Base-by-base conservation (phyloP, 1,284 basidiomycete species). In the Heliocybe sulcata region DNA sequence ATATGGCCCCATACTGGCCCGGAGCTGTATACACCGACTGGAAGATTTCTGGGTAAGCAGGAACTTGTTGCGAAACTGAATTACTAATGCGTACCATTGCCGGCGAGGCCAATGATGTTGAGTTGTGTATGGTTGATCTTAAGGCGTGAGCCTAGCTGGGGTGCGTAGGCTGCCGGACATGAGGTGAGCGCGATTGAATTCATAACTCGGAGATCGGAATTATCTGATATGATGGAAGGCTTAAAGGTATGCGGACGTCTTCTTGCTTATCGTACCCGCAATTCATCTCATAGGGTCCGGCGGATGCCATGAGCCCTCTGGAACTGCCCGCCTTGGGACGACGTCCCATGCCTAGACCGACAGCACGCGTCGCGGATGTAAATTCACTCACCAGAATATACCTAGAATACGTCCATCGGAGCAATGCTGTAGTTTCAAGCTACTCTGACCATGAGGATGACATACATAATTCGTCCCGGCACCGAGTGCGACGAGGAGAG, bases 381-480 rank as follows among this genome's bases (percentile, higher is more conserved):
- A 42, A 20, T 3, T 42, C 38, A 63, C 71, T 63, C 60, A 81
- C 81, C 80, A 66, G 77, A 78, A 58, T 72, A 78, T 19, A 77
- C 75, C 76, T 78, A 53, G 1, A 23, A 9, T 6, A 35, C 27
- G 19, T 23, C 22, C 16, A 42, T 29, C 26, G 23, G 53, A 23
- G 2, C 3, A 26, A 14, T 22, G 14, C 14, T 25, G 8, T 38
- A 57, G 29, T 51, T 49, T 22, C 11, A 29, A 11, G 19, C 38
- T 20, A 45, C 45, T 11, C 4, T 35, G 9, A 29, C 22, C 35
- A 10, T n/a, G n/a, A n/a, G n/a, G 45, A 26, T 14, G 25, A 67
- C 72, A 55, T 66, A 88, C 86, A 76, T 89, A 88, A 62, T 87
- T 87, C 8, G 86, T 87, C 26, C 86, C 87, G 25, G 85, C 83